These are phyloP conservation scores for Scenedesmus sp. DNA, from an alignment of 163 green algal genomes.

Conservation along the genomic window DNA sequence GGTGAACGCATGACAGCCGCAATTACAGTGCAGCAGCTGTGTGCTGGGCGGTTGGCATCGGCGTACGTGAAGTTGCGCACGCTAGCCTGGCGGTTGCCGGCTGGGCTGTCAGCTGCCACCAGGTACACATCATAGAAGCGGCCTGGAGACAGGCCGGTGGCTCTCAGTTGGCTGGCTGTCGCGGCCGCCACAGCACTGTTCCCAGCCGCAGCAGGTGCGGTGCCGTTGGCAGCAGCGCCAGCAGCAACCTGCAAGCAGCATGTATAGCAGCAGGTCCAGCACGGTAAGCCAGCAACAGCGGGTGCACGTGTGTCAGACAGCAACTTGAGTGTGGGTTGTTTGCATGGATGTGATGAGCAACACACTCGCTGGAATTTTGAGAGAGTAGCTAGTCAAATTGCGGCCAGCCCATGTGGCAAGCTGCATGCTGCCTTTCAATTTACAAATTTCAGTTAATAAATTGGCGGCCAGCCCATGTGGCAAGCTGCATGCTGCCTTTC, in stretches of 20 bases:
- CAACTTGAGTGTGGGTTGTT: background rate
- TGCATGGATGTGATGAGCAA: no score
- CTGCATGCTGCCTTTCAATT: no score
- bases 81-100: constrained; percentile 32
- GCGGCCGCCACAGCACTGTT: background rate
- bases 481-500: no score
- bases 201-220: background rate
- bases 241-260: background rate
- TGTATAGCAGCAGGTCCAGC: background rate
- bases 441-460: no score
- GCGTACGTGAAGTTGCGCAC: constrained; percentile 51
- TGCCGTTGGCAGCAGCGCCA: background rate
- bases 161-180: background rate
- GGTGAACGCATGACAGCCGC: background rate
- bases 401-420: no score
- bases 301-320: background rate
- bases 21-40: background rate
- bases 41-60: no score
- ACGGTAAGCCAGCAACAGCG: background rate
- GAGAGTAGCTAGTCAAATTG: no score
- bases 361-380: no score
- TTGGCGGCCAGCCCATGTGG: no score
- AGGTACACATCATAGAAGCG: constrained; percentile 46
- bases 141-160: background rate
- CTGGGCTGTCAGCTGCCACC: constrained; percentile 21